Base-by-base conservation (phyloP, 2,329 filamentous ascomycete genomes). In the Metarhizium anisopliae region DNA sequence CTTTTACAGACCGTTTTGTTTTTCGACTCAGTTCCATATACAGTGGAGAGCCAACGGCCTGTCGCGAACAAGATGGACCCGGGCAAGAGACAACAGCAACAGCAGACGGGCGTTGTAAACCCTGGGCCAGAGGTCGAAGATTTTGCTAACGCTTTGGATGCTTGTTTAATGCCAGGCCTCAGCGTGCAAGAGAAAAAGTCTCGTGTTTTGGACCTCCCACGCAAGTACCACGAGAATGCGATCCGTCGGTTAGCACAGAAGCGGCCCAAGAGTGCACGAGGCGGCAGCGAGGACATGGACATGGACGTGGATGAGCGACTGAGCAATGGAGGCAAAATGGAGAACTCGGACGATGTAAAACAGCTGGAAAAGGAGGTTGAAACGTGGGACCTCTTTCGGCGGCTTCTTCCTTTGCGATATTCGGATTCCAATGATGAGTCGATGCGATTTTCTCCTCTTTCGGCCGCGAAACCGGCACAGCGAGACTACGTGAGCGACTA, bases 381-480 rank as follows among this genome's bases (percentile, higher is more conserved):
- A 64, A 94, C 91, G 0, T 99, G 94, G 94, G 86, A 95, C 66
- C 77, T 97, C 32, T 74, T 97, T 57, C 81, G 84, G 51, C 81
- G 89, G 43, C 77, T 95, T 58, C 79, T 96, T 53, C 84, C 86
- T 11, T 70, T 90, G 60, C 81, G 89, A 63, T 86, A 90, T 66
- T 74, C 77, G 40, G 59, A 66, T 16, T 59, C 62, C 29, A 60
- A 58, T 29, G 35, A 56, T 16, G 56, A 58, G 30, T 64, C 57
- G 70, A 74, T 55, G 61, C 68, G 61, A 67, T 67, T 54, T 60
- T 65, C 56, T 4, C 68, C 63, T 32, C 64, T 59, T 55, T 64
- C 55, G 56, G 58, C 63, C 58, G 65, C 61, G 55, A 68, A 61
- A 60, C 64, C 52, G 54, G 66, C 57, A 65, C 72, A 45, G 6